Base-by-base conservation (phyloP, 2,329 filamentous ascomycete genomes). In the Eurotiales sp. region DNA sequence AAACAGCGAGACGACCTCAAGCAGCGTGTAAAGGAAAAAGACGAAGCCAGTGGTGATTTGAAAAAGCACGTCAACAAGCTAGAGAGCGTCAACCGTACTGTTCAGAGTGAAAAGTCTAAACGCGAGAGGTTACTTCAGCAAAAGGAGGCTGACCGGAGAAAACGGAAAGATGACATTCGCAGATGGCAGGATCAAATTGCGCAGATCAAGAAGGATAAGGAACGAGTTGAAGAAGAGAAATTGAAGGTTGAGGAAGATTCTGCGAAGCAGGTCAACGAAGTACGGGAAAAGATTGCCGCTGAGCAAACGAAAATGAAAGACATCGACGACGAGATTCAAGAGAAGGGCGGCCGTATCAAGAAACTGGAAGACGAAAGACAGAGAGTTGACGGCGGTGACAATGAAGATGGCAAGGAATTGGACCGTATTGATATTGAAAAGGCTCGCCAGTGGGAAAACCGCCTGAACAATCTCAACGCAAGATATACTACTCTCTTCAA, bases 41-140 rank as follows among this genome's bases (percentile, higher is more conserved):
- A 97, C 58, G 90, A 95, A 62, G 87, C 85, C 46, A 96, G 90
- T 44, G 85, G 88, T 40, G 90, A 90, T 63, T 72, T 96, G 49
- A 89, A 87, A 62, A 86, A 86, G 56, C 86, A 92, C 64, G 85
- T 95, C 48, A 85, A 88, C 47, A 83, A 82, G 41, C 83, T 91
- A 5, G 90, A 95, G 67, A 84, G 89, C 48, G 79, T 88, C 57
- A 96, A 95, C 74, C 84, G 90, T 43, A 80, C 84, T 4, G 86
- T 88, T 1, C 87, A 95, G 64, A 88, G 86, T 56, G 86, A 87
- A 54, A 88, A 86, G 59, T 78, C 81, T 1, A 88, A 91, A 63
- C 88, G 88, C 63, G 89, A 96, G 52, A 80, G 78, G 51, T 62
- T 76, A 21, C 65, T 86, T 48, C 77, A 81, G 55, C 78, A 83